phyloP scores from a whole-genome alignment of 306 rosid genomes.

The Cucumis cinereus region DNA sequence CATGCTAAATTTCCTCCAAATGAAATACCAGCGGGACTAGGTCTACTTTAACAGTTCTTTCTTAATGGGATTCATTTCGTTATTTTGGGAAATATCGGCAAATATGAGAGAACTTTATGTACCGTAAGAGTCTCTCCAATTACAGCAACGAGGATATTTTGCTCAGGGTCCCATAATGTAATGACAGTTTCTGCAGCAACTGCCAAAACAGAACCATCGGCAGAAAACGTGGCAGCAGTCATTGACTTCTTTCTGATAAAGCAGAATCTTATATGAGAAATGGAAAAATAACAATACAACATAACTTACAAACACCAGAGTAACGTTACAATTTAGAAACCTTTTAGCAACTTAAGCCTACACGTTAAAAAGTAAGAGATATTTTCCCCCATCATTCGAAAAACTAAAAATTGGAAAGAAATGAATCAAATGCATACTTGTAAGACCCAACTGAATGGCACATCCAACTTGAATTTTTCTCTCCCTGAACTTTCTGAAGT shows the following conservation, averaged over 20 bases:
- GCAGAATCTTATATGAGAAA: conserved; percentile 8
- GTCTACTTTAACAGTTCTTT: not conserved
- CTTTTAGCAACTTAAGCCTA: not conserved
- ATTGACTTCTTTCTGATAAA: conserved; percentile 65
- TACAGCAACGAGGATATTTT: conserved; percentile 68
- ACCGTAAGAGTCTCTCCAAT: conserved; percentile 63
- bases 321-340: not conserved
- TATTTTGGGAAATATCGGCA: not conserved
- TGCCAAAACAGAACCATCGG: conserved; percentile 90
- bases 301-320: not conserved
- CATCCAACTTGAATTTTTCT: conserved; percentile 63
- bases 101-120: not conserved
- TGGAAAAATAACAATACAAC: not conserved
- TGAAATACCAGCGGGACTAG: not conserved
- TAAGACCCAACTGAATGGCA: conserved; percentile 94
- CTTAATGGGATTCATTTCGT: not conserved
- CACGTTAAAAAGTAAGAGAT: not conserved
- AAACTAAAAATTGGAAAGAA: not conserved
- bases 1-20: not conserved
- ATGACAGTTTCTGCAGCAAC: conserved; percentile 82
- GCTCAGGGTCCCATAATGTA: conserved; percentile 90
- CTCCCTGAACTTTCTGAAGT: conserved; percentile 28
- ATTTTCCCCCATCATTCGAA: not conserved
- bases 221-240: conserved; percentile 81
- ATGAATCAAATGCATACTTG: conserved; percentile 40